Percentiles rank a stretch among this genome's conserved stretches.
These are phyloP conservation scores for Dinochytrium kinnereticum DNA, from an alignment of 371 early-diverging fungal genomes.

Conservation along the genomic window DNA sequence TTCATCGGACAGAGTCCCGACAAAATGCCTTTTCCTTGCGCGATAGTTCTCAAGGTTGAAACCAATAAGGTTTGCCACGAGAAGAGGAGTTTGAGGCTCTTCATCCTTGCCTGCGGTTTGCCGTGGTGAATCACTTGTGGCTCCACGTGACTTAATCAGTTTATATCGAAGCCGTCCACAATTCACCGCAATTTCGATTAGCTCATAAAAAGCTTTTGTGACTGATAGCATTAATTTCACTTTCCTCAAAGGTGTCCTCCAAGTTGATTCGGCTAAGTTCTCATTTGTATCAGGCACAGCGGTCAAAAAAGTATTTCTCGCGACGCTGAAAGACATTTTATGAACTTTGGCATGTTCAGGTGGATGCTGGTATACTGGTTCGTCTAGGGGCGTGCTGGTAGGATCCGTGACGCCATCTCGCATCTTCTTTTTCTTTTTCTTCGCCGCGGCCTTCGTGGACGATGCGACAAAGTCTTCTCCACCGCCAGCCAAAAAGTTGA, in stretches of 20 bases:
- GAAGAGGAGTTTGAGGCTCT: background rate
- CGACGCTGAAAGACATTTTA: background rate
- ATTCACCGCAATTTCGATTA: background rate
- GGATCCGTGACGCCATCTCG: background rate
- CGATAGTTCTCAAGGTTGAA: conserved; percentile 23
- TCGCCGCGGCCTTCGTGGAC: background rate
- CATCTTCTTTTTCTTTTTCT: conserved; percentile 11
- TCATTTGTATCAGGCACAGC: conserved; percentile 1
- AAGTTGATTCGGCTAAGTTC: background rate
- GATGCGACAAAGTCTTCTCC: conserved; percentile 8
- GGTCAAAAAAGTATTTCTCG: conserved; percentile 1
- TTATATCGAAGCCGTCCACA: background rate
- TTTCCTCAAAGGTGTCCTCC: background rate
- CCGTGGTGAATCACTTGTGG: background rate
- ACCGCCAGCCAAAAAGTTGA: conserved; percentile 4
- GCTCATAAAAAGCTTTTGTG: background rate
- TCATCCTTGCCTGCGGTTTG: background rate
- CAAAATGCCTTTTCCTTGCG: background rate
- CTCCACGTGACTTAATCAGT: background rate
- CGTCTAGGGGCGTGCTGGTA: background rate
- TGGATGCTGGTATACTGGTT: background rate
- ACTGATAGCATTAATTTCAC: conserved; percentile 4
- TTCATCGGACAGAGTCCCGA: conserved; percentile 10
- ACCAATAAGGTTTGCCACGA: conserved; percentile 24
- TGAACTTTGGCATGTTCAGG: background rate